phyloP scores from a whole-genome alignment of 495 filamentous ascomycete species.

The Tuber microsphaerosporum region DNA sequence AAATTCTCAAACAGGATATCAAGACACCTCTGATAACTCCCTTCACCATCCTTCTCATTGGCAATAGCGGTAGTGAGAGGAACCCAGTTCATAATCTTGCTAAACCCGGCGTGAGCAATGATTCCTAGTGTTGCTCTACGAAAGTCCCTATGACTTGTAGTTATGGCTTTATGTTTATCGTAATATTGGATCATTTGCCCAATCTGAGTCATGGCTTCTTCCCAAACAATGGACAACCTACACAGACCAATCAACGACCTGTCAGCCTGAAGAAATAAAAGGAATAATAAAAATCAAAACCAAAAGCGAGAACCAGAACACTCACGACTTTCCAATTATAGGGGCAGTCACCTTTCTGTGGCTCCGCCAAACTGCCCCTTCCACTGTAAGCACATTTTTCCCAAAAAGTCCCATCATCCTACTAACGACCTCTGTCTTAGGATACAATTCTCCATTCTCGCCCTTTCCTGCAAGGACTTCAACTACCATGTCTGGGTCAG shows the following conservation, averaged over 20 bases:
- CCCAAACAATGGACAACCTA: not conserved
- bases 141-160: not conserved
- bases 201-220: not conserved
- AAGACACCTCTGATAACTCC: not conserved
- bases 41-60: not conserved
- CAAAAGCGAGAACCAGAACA: not conserved
- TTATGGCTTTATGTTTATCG: not conserved
- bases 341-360: not conserved
- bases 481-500: not conserved
- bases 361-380: not conserved
- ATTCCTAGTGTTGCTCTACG: not conserved
- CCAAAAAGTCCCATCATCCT: not conserved
- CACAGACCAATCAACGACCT: not conserved
- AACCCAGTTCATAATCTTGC: not conserved
- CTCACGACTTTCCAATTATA: not conserved
- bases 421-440: not conserved
- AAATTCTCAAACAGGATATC: not conserved
- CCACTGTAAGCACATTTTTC: not conserved
- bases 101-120: not conserved
- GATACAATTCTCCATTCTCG: not conserved
- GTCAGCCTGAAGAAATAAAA: not conserved
- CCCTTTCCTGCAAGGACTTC: not conserved
- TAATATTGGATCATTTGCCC: not conserved
- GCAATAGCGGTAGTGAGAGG: not conserved
- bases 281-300: not conserved